Evolutionary conservation across 192 early-diverging fungal genomes (phyloP).

Genomic region (Mortierella antarctica): DNA sequence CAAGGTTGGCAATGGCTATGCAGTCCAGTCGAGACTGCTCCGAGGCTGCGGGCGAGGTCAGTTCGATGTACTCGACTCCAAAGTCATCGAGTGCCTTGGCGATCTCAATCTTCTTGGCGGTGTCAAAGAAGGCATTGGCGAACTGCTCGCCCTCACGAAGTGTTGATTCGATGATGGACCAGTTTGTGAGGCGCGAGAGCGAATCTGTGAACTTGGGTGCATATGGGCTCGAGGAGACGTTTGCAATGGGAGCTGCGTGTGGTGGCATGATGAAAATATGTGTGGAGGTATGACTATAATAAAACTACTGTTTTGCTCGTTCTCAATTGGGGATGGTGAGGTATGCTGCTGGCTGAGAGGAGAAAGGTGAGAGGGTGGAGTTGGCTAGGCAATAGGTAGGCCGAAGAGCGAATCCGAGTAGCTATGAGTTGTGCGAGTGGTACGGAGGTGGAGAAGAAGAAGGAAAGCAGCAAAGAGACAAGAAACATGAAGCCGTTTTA

Average conservation of each 20-base stretch:
- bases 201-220: conserved; percentile 69
- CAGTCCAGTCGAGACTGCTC: conserved; percentile 96
- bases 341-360: no score
- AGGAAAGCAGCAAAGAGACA: no score
- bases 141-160: conserved; percentile 99
- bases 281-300: neutral
- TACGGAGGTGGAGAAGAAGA: neutral
- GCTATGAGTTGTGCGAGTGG: no score
- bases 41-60: conserved; percentile 96
- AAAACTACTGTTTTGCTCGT: no score
- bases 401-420: no score
- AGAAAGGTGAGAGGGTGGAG: neutral
- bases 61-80: conserved; percentile 98
- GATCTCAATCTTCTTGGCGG: conserved; percentile 97
- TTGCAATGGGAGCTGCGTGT: conserved; percentile 43
- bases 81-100: conserved; percentile 98
- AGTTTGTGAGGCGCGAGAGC: conserved; percentile 88
- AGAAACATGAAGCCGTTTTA: no score
- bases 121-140: conserved; percentile 98
- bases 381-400: no score
- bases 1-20: conserved; percentile 89
- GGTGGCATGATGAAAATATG: conserved; percentile 29
- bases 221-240: conserved; percentile 56
- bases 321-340: no score
- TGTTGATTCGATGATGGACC: conserved; percentile 96